Evolutionary conservation across 176 grass and related monocot species (phyloP), one percentile per base, ranked within the genome.

Genomic region (Chrysopogon serrulatus): DNA sequence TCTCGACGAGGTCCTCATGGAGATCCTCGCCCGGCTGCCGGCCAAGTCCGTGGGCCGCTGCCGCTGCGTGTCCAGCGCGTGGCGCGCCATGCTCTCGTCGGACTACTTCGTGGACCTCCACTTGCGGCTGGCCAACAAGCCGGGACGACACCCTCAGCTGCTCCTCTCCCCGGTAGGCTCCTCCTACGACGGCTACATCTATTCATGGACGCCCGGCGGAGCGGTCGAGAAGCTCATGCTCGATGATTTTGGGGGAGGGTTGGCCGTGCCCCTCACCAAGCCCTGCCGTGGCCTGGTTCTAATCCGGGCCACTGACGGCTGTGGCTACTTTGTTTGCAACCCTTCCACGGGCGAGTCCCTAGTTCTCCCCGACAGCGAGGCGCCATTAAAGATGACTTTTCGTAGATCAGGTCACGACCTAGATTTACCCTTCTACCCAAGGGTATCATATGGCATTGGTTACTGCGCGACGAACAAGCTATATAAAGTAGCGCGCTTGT

Each of bases 401-500:
- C 37, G 4, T 73, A 33, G n/a, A n/a, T n/a, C n/a, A n/a, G n/a
- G n/a, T n/a, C n/a, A n/a, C n/a, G n/a, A n/a, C n/a, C n/a, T n/a
- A n/a, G n/a, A n/a, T n/a, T n/a, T n/a, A n/a, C n/a, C n/a, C 68
- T 82, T 44, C 51, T n/a, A 6, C 1, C n/a, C n/a, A n/a, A 12
- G 43, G 3, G 80, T 62, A 34, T 71, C 80, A n/a, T 82, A 72
- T 18, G 81, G 81, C 30, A 54, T 83, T 73, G 69, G 69, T 48
- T 83, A 83, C 39, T 82, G 68, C 37, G 21, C 12, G 16, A 23
- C 16, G 7, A 73, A 37, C 26, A 72, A 59, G 27, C 36, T 43
- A 17, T 42, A 24, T 37, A 83, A 83, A 37, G 57, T 65, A 7
- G 69, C 74, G 39, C 28, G 21, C 13, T 49, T 83, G 69, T 74